phyloP scores from a whole-genome alignment of 768 basidiomycete species.

The Termitomyces eurrhizus region DNA sequence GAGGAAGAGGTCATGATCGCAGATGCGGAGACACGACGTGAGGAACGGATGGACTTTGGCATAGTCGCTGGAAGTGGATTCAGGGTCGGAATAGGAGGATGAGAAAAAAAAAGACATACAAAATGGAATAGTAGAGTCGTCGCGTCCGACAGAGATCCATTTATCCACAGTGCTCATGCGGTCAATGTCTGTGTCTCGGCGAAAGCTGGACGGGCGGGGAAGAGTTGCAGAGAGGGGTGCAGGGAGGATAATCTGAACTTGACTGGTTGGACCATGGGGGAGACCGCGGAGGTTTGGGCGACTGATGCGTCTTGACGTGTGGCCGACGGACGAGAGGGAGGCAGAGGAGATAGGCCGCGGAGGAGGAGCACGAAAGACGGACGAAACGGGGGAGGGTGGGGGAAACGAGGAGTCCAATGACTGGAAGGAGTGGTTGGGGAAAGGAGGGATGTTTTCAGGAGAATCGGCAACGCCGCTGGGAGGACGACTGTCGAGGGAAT shows the following conservation, averaged over 20 bases:
- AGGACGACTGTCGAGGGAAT: constrained; percentile 12
- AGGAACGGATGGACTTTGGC: neutral
- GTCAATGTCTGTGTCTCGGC: constrained; percentile 13
- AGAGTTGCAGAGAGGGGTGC: constrained; percentile 51
- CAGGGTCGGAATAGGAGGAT: neutral
- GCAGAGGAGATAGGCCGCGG: constrained; percentile 26
- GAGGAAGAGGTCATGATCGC: constrained; percentile 8
- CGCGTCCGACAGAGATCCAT: constrained; percentile 28
- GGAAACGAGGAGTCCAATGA: constrained; percentile 12
- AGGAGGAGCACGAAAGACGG: constrained; percentile 18
- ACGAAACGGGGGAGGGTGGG: constrained; percentile 19
- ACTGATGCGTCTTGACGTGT: constrained; percentile 20
- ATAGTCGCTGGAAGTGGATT: constrained; percentile 2
- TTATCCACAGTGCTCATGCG: constrained; percentile 30
- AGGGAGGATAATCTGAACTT: constrained; percentile 66
- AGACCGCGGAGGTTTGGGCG: constrained; percentile 46
- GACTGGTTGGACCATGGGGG: constrained; percentile 59
- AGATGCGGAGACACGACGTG: constrained; percentile 7
- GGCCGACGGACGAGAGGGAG: constrained; percentile 17
- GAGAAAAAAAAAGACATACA: neutral
- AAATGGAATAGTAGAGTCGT: neutral
- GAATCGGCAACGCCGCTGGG: constrained; percentile 13
- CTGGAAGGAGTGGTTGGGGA: constrained; percentile 9
- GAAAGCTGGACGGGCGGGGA: constrained; percentile 10
- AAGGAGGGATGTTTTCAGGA: neutral